Evolutionary conservation across 257 asterid species (phyloP).

Genomic region (Parsonsia alboflavescens): DNA sequence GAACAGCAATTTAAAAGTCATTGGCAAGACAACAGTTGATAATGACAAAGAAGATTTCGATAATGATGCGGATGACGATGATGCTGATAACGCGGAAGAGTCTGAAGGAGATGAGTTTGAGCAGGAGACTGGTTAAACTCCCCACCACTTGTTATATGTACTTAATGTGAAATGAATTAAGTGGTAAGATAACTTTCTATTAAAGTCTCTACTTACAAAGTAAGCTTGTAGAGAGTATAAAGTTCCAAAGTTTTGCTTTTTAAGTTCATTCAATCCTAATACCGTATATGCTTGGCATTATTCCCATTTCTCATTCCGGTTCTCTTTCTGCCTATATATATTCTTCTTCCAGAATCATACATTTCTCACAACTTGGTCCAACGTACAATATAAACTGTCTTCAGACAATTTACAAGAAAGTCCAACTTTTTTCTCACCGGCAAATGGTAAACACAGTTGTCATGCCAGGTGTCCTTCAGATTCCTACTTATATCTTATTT

Average conservation of each 20-base stretch:
- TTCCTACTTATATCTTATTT: no score
- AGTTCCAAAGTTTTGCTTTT: neutral
- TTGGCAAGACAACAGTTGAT: constrained; percentile 65
- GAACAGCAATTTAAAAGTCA: constrained; percentile 49
- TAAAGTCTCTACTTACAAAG: neutral
- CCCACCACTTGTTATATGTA: neutral
- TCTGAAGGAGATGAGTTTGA: constrained; percentile 94
- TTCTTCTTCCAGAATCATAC: neutral
- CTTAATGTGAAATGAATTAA: neutral
- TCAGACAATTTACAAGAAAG: no score
- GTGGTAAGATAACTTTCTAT: neutral
- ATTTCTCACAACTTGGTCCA: no score
- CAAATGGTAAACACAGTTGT: no score
- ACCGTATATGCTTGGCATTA: neutral
- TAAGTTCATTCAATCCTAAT: neutral
- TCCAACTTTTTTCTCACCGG: no score
- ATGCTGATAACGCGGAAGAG: constrained; percentile 83
- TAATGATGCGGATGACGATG: constrained; percentile 90
- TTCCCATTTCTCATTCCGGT: neutral
- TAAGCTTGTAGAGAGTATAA: neutral
- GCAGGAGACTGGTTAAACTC: constrained; percentile 74
- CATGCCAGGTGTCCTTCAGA: no score
- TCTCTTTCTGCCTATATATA: neutral
- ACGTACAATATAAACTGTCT: no score
- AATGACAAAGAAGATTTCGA: constrained; percentile 80